These are phyloP conservation scores for Aurinia saxatilis DNA, from an alignment of 345 rosid genomes.

Conservation along the genomic window DNA sequence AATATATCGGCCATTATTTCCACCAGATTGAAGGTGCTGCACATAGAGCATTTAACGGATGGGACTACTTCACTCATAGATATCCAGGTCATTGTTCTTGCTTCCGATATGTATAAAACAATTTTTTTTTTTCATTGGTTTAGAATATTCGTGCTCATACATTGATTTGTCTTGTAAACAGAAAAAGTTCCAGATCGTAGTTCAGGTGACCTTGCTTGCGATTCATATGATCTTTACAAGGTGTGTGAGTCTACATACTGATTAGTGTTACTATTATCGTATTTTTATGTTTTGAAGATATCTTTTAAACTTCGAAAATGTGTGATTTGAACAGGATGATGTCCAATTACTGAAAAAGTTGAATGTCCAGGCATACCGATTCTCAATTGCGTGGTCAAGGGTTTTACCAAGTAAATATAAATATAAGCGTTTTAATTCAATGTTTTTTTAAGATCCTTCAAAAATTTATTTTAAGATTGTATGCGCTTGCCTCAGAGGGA, in stretches of 20 bases:
- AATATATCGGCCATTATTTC: not conserved
- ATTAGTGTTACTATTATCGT: no score
- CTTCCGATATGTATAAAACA: no score
- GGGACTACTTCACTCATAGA: conserved; percentile 19
- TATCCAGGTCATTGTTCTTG: conserved; percentile 3
- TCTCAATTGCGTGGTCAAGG: conserved; percentile 49
- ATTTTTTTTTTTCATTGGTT: no score
- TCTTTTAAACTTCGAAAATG: no score
- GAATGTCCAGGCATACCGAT: conserved; percentile 36
- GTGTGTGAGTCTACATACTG: no score
- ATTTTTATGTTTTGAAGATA: no score
- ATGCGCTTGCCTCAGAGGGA: conserved; percentile 24
- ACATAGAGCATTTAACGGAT: conserved; percentile 13
- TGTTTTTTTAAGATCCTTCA: no score
- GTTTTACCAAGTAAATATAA: conserved; percentile 34
- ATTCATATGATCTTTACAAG: conserved; percentile 11
- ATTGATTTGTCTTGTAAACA: not conserved
- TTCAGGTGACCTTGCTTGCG: conserved; percentile 11
- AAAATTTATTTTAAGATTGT: not conserved
- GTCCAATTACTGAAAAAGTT: conserved; percentile 23
- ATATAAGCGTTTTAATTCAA: not conserved
- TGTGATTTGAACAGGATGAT: conserved; percentile 33
- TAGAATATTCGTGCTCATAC: not conserved
- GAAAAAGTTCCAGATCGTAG: conserved; percentile 6
- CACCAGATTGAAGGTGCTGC: conserved; percentile 16